Evolutionary conservation across 176 grass and related monocot genomes (phyloP).

Genomic region (Puccinellia tenuiflora): DNA sequence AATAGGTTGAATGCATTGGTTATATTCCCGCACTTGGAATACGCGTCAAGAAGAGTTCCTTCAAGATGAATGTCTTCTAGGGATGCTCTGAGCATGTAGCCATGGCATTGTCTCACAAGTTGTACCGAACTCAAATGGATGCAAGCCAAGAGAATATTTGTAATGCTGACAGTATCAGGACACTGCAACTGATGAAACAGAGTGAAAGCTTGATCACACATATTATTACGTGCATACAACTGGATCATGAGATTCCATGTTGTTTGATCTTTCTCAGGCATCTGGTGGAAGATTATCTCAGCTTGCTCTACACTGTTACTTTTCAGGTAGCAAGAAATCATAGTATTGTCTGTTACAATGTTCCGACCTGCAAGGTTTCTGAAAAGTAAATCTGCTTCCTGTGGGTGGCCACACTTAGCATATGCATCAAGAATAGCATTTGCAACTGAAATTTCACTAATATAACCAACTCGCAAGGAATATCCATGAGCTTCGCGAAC

Average conservation of each 20-base stretch:
- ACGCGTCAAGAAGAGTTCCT: slow-evolving; percentile 58
- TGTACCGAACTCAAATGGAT: slow-evolving; percentile 50
- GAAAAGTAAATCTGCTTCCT: slow-evolving; percentile 39
- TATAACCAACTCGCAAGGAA: slow-evolving; percentile 48
- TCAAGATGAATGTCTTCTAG: slow-evolving; percentile 53
- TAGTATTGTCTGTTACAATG: slow-evolving; percentile 51
- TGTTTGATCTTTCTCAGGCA: slow-evolving; percentile 58
- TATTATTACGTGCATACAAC: slow-evolving; percentile 44
- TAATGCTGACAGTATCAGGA: slow-evolving; percentile 52
- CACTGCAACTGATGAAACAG: slow-evolving; percentile 51
- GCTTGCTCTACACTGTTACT: slow-evolving; percentile 40
- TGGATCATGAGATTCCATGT: slow-evolving; percentile 69
- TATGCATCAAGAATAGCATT: slow-evolving; percentile 73
- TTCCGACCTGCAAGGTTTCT: slow-evolving; percentile 33
- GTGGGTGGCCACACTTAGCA: slow-evolving; percentile 51
- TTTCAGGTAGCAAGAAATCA: slow-evolving; percentile 65
- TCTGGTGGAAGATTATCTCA: slow-evolving; percentile 43
- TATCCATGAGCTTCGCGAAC: slow-evolving; percentile 56
- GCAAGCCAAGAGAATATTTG: slow-evolving; percentile 58
- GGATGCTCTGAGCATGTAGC: slow-evolving; percentile 50
- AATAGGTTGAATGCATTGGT: slow-evolving; percentile 47
- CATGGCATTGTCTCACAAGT: slow-evolving; percentile 68
- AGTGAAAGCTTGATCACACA: slow-evolving; percentile 36
- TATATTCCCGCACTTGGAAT: slow-evolving; percentile 60
- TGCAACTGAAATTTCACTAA: slow-evolving; percentile 32